Conservation (phyloP, 225 moss, liverwort and hornwort genomes). For the Bryum argenteum region DNA sequence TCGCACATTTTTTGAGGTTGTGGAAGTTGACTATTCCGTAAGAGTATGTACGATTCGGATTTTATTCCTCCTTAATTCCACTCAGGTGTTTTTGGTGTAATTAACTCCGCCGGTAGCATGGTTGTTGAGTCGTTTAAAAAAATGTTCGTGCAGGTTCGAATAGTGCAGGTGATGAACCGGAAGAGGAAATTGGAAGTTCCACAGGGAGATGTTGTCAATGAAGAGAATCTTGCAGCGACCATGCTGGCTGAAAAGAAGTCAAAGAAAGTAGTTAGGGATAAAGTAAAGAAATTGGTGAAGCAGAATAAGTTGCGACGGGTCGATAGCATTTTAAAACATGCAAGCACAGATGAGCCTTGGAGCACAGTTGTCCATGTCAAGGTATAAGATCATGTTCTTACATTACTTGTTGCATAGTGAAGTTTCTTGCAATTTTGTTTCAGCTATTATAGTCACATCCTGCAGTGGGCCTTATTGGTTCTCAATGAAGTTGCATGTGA, state of each 20-base stretch:
- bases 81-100: constrained; percentile 2
- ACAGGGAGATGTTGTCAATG: constrained; percentile 13
- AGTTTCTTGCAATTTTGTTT: background rate
- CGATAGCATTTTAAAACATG: constrained; percentile 57
- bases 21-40: too few relatives aligned
- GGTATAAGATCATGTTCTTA: constrained; percentile 42
- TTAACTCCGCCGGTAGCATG: background rate
- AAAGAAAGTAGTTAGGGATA: constrained; percentile 55
- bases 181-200: constrained; percentile 42
- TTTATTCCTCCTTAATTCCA: too few relatives aligned
- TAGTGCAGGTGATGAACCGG: constrained; percentile 59
- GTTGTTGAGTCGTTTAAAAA: too few relatives aligned
- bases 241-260: constrained; percentile 45
- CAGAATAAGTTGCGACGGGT: constrained; percentile 70
- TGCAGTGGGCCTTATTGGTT: background rate
- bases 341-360: constrained; percentile 82
- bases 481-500: background rate
- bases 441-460: background rate
- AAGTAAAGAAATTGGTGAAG: constrained; percentile 69
- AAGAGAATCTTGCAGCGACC: constrained; percentile 37
- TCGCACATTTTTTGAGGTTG: too few relatives aligned
- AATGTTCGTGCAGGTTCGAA: constrained; percentile 57
- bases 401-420: constrained; percentile 9
- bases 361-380: constrained; percentile 61
- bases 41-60: too few relatives aligned